Conservation (phyloP, 176 grass and related monocot species). For the Aegilops speltoides region DNA sequence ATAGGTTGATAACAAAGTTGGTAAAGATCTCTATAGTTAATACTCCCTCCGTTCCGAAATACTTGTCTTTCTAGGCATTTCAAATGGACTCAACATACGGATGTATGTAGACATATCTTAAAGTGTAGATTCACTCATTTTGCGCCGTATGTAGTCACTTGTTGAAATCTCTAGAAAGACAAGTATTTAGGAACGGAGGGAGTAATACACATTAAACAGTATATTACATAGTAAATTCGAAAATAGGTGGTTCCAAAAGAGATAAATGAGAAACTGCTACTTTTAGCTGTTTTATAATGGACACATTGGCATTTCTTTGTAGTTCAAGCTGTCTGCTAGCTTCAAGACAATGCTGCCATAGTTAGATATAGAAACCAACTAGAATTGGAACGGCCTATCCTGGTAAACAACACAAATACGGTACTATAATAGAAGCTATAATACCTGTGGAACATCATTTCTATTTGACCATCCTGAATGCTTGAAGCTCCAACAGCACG, state of each 20-base stretch:
- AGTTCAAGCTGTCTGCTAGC: not conserved
- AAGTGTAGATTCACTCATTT: no score
- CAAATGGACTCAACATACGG: no score
- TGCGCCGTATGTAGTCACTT: no score
- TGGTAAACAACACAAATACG: not conserved
- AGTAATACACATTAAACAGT: not conserved
- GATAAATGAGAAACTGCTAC: not conserved
- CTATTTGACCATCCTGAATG: conserved; percentile 83
- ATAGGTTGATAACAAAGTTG: not conserved
- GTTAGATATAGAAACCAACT: not conserved
- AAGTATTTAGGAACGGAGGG: no score
- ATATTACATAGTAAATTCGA: not conserved
- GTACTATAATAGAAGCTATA: not conserved
- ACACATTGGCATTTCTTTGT: not conserved
- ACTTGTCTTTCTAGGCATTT: no score
- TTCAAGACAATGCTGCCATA: not conserved
- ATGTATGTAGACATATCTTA: no score
- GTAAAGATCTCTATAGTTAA: not conserved
- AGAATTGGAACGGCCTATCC: not conserved
- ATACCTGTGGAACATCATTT: conserved; percentile 94
- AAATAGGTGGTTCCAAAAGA: not conserved
- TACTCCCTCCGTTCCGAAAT: no score
- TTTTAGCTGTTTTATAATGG: not conserved
- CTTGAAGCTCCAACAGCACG: conserved; percentile 87
- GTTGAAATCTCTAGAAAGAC: no score